Percentiles rank a stretch among this genome's conserved stretches.
phyloP scores from a whole-genome alignment of 768 basidiomycete genomes.

The Tulasnella sp. region DNA sequence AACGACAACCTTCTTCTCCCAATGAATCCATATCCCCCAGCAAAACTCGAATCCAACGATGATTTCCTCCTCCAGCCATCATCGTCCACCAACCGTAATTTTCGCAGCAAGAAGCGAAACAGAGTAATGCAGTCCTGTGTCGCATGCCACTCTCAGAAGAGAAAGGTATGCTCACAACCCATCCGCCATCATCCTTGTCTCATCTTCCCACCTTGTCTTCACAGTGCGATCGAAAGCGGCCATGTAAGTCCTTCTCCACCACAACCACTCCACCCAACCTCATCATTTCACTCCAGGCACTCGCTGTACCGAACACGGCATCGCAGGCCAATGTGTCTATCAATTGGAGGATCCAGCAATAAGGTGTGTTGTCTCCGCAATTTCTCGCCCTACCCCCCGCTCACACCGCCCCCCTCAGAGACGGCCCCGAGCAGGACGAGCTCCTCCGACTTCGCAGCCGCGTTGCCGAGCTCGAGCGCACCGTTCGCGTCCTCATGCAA shows the following conservation, averaged over 20 bases:
- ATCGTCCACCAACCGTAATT: slow-evolving; percentile 26
- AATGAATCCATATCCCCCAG: slow-evolving; percentile 33
- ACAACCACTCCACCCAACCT: slow-evolving; percentile 30
- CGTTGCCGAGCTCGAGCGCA: slow-evolving; percentile 14
- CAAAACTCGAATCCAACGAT: slow-evolving; percentile 45
- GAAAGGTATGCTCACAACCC: slow-evolving; percentile 45
- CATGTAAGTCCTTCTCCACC: slow-evolving; percentile 83
- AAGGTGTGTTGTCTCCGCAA: background rate
- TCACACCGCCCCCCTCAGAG: background rate
- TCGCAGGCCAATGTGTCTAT: slow-evolving; percentile 15
- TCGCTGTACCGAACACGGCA: slow-evolving; percentile 13
- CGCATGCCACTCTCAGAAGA: slow-evolving; percentile 81
- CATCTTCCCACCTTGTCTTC: slow-evolving; percentile 9
- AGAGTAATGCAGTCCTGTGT: slow-evolving; percentile 78
- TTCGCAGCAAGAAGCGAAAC: slow-evolving; percentile 73
- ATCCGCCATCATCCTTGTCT: slow-evolving; percentile 10
- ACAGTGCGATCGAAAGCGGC: slow-evolving; percentile 84
- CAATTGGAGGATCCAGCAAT: slow-evolving; percentile 11
- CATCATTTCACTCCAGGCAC: slow-evolving; percentile 8
- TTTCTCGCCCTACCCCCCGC: background rate
- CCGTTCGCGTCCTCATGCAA: slow-evolving; percentile 15
- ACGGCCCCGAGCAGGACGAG: slow-evolving; percentile 15
- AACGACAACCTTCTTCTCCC: too few species aligned
- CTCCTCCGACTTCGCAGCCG: slow-evolving; percentile 14
- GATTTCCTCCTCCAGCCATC: slow-evolving; percentile 14